Conservation (phyloP, 2,329 filamentous ascomycete species). For the Calonectria henricotiae region DNA sequence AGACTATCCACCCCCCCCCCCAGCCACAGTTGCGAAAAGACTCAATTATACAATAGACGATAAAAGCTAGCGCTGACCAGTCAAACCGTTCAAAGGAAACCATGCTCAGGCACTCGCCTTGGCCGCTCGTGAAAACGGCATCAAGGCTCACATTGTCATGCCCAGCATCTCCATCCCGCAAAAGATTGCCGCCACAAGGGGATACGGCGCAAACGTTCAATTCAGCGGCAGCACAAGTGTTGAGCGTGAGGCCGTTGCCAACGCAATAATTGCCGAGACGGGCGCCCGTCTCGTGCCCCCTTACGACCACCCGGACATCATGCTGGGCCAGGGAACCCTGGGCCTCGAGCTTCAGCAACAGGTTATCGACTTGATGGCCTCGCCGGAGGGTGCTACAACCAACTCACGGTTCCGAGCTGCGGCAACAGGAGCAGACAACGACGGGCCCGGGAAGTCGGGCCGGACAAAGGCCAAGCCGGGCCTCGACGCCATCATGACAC, state of each 20-base stretch:
- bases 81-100: conserved; percentile 76
- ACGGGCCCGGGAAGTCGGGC: conserved; percentile 28
- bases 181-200: conserved; percentile 87
- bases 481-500: conserved; percentile 83
- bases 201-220: conserved; percentile 83
- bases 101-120: conserved; percentile 94
- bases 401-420: conserved; percentile 42
- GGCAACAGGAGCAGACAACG: conserved; percentile 46
- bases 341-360: conserved; percentile 88
- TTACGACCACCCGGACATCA: conserved; percentile 93
- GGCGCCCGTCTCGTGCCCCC: conserved; percentile 88
- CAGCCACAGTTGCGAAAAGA: not conserved
- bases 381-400: conserved; percentile 42
- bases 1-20: not conserved
- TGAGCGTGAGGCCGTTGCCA: conserved; percentile 86
- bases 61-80: not conserved
- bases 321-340: conserved; percentile 93
- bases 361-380: conserved; percentile 69
- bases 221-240: conserved; percentile 86
- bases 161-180: conserved; percentile 86
- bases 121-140: conserved; percentile 80
- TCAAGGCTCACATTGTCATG: conserved; percentile 94
- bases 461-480: conserved; percentile 50
- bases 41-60: not conserved
- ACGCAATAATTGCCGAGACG: conserved; percentile 78